Conservation (phyloP, 768 basidiomycete species). For the Kwoniella newhampshirensis region DNA sequence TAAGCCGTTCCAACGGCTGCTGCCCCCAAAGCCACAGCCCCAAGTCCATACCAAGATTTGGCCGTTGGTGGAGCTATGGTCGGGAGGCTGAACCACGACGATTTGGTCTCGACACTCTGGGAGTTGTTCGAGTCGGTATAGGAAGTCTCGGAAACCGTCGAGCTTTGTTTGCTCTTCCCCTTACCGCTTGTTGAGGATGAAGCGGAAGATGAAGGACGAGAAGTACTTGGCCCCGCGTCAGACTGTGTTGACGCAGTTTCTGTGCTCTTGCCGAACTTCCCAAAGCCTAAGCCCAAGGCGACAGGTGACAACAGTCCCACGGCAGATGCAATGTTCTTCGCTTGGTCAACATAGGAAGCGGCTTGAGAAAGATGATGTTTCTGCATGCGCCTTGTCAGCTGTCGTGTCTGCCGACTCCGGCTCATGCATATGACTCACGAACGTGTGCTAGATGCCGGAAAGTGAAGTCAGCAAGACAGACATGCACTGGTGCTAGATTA, state of each 20-base stretch:
- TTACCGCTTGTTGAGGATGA: constrained; percentile 12
- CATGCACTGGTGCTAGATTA: background rate
- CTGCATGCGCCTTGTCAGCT: constrained; percentile 18
- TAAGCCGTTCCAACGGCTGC: constrained; percentile 83
- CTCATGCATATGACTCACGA: constrained; percentile 29
- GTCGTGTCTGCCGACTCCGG: background rate
- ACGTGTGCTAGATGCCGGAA: no score
- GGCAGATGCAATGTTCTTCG: constrained; percentile 62
- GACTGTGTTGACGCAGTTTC: background rate
- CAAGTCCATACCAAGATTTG: constrained; percentile 56
- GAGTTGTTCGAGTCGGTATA: background rate
- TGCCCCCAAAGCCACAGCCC: constrained; percentile 73
- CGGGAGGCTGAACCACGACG: constrained; percentile 22
- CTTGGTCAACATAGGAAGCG: constrained; percentile 67
- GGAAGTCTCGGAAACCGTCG: background rate
- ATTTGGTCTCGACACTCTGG: constrained; percentile 8
- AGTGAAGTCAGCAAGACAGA: no score
- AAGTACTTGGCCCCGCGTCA: constrained; percentile 7
- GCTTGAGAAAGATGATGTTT: constrained; percentile 78
- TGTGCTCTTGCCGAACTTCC: constrained; percentile 36
- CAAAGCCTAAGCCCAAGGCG: constrained; percentile 40
- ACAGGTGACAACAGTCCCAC: constrained; percentile 61
- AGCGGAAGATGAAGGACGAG: constrained; percentile 4
- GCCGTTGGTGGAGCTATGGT: constrained; percentile 23
- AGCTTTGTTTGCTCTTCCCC: constrained; percentile 10